Base-by-base conservation (phyloP, 2,329 filamentous ascomycete genomes). In the Claviceps africana region DNA sequence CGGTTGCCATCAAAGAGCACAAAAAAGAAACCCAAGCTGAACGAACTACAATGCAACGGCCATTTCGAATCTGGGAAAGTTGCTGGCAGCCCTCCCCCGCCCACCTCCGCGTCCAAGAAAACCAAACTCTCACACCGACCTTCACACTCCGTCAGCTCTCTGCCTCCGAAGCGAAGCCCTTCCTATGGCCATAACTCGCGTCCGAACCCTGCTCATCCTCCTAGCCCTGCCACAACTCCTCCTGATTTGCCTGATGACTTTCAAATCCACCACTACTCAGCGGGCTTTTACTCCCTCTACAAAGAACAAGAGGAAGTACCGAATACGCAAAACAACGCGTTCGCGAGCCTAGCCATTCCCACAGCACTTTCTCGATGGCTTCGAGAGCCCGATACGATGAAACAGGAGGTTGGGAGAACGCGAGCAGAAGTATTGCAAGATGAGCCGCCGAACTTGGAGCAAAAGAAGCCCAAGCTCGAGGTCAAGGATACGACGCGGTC, bases 1-100 rank as follows among this genome's bases (percentile, higher is more conserved):
- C 80, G 89, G 55, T 80, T 83, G 9, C 77, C 83, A 7, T 74
- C 86, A 13, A 95, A 95, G 66, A 85, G 78, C 64, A 85, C 89
- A 64, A 95, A 90, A 73, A 96, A 94, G 74, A 95, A 90, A 68
- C 67, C 78, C 39, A 94, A 89, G 64, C 86, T 89, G 10, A 70
- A 68, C 30, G 81, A 82, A 44, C 66, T 83, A 33, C 78, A 81
- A 60, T 70, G 81, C 49, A 71, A 73, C 43, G 72, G 77, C 52
- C 76, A 79, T 55, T 72, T 75, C 53, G 83, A 86, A 50, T 76
- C 61, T 47, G 60, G 68, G 47, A 80, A 76, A 61, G 69, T 74
- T 51, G 56, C 61, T 51, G 57, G 62, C 19, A 71, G 67, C 55
- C 73, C 74, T 11, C 66, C 70, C 44, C 65, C 66, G 7, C 25